Conservation (phyloP, 2,329 filamentous ascomycete species). For the Plenodomus lindquistii region DNA sequence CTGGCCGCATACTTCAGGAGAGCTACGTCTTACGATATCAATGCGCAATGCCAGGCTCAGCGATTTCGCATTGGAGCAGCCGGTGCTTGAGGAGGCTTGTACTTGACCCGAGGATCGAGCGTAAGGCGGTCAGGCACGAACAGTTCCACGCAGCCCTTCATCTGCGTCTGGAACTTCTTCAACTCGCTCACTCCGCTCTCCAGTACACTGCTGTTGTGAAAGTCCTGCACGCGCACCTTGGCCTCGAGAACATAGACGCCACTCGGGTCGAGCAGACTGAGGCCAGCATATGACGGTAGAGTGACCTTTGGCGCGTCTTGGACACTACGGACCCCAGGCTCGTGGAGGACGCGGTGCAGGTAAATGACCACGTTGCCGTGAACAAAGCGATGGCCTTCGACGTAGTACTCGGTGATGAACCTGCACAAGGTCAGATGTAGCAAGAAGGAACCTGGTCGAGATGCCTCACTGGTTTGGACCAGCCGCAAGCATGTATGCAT, state of each 20-base stretch:
- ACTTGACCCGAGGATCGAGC: conserved; percentile 64
- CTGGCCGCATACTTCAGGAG: too few species aligned
- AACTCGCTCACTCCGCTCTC: conserved; percentile 60
- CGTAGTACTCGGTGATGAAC: conserved; percentile 60
- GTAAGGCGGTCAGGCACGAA: conserved; percentile 61
- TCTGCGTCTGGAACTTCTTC: conserved; percentile 56
- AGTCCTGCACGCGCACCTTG: conserved; percentile 60
- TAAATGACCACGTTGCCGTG: conserved; percentile 61
- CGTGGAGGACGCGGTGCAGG: conserved; percentile 58
- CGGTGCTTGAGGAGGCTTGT: conserved; percentile 29
- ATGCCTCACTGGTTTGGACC: conserved; percentile 55
- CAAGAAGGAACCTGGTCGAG: not conserved
- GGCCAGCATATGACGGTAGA: conserved; percentile 50
- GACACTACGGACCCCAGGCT: conserved; percentile 46
- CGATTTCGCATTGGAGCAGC: conserved; percentile 18
- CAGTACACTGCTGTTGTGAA: conserved; percentile 57
- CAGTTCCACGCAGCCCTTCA: conserved; percentile 62
- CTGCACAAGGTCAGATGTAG: conserved; percentile 43
- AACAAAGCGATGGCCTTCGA: conserved; percentile 62
- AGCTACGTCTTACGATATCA: not conserved
- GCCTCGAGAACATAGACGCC: conserved; percentile 63
- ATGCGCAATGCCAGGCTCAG: conserved; percentile 10
- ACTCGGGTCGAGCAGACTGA: conserved; percentile 59
- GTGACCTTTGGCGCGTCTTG: conserved; percentile 37
- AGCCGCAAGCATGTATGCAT: conserved; percentile 55